phyloP scores from a whole-genome alignment of 2,329 filamentous ascomycete genomes.

The Decorospora gaudefroyi region DNA sequence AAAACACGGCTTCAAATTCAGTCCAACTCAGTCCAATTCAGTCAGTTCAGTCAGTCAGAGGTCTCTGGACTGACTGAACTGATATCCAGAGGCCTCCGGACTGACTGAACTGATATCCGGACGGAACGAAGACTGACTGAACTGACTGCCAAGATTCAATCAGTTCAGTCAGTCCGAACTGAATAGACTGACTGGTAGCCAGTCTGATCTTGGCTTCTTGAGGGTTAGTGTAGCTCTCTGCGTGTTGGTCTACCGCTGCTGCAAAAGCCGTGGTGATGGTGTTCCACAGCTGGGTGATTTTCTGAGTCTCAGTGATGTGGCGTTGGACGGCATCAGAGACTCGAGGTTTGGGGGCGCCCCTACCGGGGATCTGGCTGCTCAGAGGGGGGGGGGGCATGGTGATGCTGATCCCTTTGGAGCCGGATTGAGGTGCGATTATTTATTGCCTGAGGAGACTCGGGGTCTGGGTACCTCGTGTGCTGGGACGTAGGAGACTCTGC shows the following conservation, averaged over 20 bases:
- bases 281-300: slow-evolving; percentile 8
- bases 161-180: too few species aligned
- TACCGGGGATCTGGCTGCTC: slow-evolving; percentile 1
- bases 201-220: slow-evolving; percentile 8
- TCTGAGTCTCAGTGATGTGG: slow-evolving; percentile 6
- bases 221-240: background rate
- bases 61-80: too few species aligned
- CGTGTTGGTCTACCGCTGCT: slow-evolving; percentile 5
- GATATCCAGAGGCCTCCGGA: background rate
- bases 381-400: background rate
- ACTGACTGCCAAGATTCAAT: too few species aligned
- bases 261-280: slow-evolving; percentile 1
- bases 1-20: background rate
- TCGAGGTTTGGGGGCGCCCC: slow-evolving; percentile 5
- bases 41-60: background rate
- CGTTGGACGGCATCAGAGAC: slow-evolving; percentile 4
- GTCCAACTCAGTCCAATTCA: background rate
- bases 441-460: background rate
- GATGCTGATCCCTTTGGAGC: background rate
- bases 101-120: background rate
- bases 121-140: background rate
- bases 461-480: background rate
- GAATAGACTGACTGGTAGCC: too few species aligned
- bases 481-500: background rate
- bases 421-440: background rate